Evolutionary conservation across 371 early-diverging fungal genomes (phyloP), one percentile per base, ranked within the genome.

Genomic region (Basidiobolus heterosporus): DNA sequence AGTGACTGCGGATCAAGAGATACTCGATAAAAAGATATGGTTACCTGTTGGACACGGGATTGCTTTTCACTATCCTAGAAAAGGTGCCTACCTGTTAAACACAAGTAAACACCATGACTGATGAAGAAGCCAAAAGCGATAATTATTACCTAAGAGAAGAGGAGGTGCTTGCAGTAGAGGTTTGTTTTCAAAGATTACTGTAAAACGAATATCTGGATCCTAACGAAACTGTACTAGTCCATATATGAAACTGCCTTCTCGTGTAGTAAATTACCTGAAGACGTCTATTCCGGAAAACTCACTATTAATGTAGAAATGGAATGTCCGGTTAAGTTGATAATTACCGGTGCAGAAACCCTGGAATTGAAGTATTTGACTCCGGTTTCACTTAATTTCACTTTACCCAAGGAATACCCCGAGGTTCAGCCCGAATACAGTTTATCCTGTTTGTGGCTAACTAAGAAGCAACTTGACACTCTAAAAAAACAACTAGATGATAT

Each of bases 371-470:
- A 44, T 45, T 19, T 56, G 8, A 51, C 52, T 2, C 52, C 52
- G 7, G 39, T 56, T 1, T 45, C 23, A 22, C 30, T 56, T 16
- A 37, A 21, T 18, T 56, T 56, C 45, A 35, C 45, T 11, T 40
- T 56, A 48, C 48, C 56, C 22, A 35, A n/a, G 2, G 19, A 45
- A 11, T 56, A 56, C 48, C 56, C 56, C 3, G 19, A 51, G 14
- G 24, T 40, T 21, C 15, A n/a, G 14, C 41, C 52, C n/a, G 18
- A 48, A 5, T 51, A 51, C n/a, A 17, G 41, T 13, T 19, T 51
- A 19, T 24, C 38, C 24, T 56, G 56, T 40, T 24, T 24, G 23
- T 56, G 56, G 56, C 20, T 56, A 45, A 24, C n/a, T 18, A 13
- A 16, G 9, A 41, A 47, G 20, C 47, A 45, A 38, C 13, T 47